These are phyloP conservation scores for Mucor piriformis DNA, from an alignment of 371 early-diverging fungal species.

Conservation along the genomic window DNA sequence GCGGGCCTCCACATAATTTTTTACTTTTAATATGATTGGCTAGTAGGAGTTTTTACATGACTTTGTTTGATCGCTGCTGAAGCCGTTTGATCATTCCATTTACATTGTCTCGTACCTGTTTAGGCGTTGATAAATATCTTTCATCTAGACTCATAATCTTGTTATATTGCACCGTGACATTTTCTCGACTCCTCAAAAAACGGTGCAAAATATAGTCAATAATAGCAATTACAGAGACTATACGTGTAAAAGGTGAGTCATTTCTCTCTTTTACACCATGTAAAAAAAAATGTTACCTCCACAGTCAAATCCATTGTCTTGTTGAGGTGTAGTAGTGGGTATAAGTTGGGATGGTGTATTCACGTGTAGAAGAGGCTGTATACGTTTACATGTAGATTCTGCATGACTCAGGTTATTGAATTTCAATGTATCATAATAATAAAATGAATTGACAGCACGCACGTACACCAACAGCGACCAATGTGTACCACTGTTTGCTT, in stretches of 20 bases:
- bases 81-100: conserved; percentile 26
- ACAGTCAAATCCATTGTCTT: conserved; percentile 55
- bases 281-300: conserved; percentile 32
- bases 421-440: conserved; percentile 52
- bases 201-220: conserved; percentile 37
- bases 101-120: conserved; percentile 24
- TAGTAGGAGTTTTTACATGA: conserved; percentile 17
- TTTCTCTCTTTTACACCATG: background rate
- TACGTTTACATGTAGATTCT: conserved; percentile 19
- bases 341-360: conserved; percentile 19
- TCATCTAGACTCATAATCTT: conserved; percentile 18
- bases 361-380: conserved; percentile 26
- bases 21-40: conserved; percentile 19
- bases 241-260: too few species aligned
- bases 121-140: conserved; percentile 10
- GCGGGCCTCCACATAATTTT: background rate
- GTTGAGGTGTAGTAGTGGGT: conserved; percentile 48
- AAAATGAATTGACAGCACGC: conserved; percentile 33
- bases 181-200: conserved; percentile 16
- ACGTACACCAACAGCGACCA: conserved; percentile 54
- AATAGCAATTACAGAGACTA: conserved; percentile 44
- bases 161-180: conserved; percentile 4
- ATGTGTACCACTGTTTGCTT: conserved; percentile 51
- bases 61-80: conserved; percentile 21
- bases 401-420: conserved; percentile 32